A percentile compares a stretch with the other conserved stretches of the same genome.
Evolutionary conservation across 176 grass and related monocot genomes (phyloP).

Genomic region (Musa schizocarpa): DNA sequence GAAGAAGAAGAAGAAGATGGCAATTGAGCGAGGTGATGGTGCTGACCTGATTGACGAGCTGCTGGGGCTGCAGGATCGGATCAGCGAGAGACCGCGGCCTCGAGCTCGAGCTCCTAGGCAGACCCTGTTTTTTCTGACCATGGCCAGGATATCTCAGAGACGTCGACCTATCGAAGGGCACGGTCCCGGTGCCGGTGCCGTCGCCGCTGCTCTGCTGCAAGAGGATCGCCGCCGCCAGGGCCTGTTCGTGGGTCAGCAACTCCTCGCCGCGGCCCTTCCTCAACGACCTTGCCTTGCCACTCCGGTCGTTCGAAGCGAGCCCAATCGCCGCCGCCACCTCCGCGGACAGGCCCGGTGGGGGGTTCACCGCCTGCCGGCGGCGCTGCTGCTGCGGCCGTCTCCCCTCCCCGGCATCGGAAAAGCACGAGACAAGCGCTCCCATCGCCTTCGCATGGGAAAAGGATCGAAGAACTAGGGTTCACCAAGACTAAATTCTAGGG

Average conservation of each 20-base stretch:
- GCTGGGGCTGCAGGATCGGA: slow-evolving; percentile 65
- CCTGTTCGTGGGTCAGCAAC: slow-evolving; percentile 10
- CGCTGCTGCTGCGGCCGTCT: slow-evolving; percentile 25
- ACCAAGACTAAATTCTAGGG: not conserved
- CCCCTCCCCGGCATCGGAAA: slow-evolving; percentile 28
- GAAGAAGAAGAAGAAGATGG: not conserved
- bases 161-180: slow-evolving; percentile 61
- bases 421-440: slow-evolving; percentile 63
- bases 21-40: not conserved
- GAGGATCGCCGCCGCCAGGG: not conserved
- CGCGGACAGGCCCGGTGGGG: not conserved
- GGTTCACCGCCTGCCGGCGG: slow-evolving; percentile 12
- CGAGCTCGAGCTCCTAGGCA: slow-evolving; percentile 81
- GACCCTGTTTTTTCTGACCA: slow-evolving; percentile 34
- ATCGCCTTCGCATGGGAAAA: slow-evolving; percentile 25
- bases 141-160: slow-evolving; percentile 56
- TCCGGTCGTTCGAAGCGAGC: not conserved
- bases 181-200: not conserved
- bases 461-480: not conserved
- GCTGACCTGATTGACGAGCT: slow-evolving; percentile 69
- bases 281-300: not conserved
- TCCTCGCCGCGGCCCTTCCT: slow-evolving; percentile 6
- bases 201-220: slow-evolving; percentile 36
- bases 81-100: slow-evolving; percentile 65
- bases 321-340: slow-evolving; percentile 21